Evolutionary conservation across 306 rosid genomes (phyloP), one percentile per base, ranked within the genome.

Genomic region (Dalbergia cultrata): DNA sequence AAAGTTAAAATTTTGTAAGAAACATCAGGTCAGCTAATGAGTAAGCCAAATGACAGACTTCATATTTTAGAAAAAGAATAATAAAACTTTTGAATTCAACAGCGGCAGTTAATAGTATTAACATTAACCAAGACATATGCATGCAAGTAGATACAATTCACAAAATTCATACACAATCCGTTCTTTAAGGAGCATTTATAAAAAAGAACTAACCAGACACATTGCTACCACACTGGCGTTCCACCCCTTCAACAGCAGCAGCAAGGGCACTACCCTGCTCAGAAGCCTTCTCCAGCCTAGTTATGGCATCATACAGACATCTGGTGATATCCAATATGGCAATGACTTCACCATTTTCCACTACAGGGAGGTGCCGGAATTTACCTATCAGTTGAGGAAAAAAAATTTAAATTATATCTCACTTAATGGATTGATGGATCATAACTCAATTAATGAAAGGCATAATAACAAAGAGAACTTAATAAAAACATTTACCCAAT

Each of bases 291-390:
- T 95, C 98, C 98, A 91, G 82, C 86, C 92, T 89, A 37, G 92
- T 82, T 86, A 95, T 95, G 75, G 98, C 99, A 83, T 95, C 99
- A 83, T 91, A 95, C 11, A 95, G 98, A 80, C 99, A 95, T 84
- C 86, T 91, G 70, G 97, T 88, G 64, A 95, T 95, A 90, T 95
- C 99, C 74, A 95, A 74, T 86, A 95, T 80, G 82, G 98, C 99
- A 80, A 93, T 89, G 76, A 95, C 99, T 81, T 95, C 98, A 41
- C 98, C 97, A 87, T 86, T 93, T 85, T 95, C 98, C 60, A 95
- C 99, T 19, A 95, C 99, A 33, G 99, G 98, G 45, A 95, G 99
- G 81, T 95, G 99, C 85, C 99, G 92, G 80, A 95, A 95, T 88
- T 91, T 95, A 59, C 99, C 98, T 95, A 83, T 85, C 70, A 77